Percentiles rank a stretch among this genome's conserved stretches.
Evolutionary conservation across 352 stramenopile genomes (phyloP).

Genomic region (Phytophthora pistaciae): DNA sequence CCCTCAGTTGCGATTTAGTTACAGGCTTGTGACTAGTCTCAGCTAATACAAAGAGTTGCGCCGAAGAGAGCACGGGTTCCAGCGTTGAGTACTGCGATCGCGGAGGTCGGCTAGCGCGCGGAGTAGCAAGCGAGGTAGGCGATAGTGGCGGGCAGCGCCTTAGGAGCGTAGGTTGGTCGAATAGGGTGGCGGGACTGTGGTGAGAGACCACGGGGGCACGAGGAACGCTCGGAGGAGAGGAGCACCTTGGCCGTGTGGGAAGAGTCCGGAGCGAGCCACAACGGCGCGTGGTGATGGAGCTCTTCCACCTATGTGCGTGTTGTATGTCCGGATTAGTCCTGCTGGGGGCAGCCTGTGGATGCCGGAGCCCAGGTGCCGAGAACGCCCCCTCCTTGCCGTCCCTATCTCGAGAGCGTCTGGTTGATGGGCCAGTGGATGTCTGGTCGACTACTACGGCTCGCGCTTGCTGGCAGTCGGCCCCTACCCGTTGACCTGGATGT

Average conservation of each 20-base stretch:
- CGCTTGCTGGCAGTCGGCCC: not conserved
- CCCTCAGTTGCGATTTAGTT: not conserved
- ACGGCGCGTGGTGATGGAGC: not conserved
- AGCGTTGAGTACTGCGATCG: too few relatives aligned
- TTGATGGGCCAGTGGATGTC: not conserved
- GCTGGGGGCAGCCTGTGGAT: not conserved
- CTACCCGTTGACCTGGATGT: not conserved
- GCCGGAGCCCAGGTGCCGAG: not conserved
- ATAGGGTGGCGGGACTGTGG: not conserved
- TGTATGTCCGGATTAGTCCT: not conserved
- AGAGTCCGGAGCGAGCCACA: not conserved
- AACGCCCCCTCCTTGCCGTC: not conserved
- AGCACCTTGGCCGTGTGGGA: not conserved
- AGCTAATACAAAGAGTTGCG: too few relatives aligned
- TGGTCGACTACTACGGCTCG: not conserved
- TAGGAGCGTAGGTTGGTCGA: not conserved
- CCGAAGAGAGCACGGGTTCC: too few relatives aligned
- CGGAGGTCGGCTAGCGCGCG: too few relatives aligned
- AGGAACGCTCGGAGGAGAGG: not conserved
- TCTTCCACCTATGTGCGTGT: not conserved
- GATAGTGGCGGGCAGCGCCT: not conserved
- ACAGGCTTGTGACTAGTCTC: too few relatives aligned
- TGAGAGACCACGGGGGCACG: not conserved
- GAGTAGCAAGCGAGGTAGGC: too few relatives aligned
- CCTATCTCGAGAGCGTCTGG: not conserved